phyloP scores from a whole-genome alignment of 345 rosid genomes.

The Melaleuca quinquenervia region DNA sequence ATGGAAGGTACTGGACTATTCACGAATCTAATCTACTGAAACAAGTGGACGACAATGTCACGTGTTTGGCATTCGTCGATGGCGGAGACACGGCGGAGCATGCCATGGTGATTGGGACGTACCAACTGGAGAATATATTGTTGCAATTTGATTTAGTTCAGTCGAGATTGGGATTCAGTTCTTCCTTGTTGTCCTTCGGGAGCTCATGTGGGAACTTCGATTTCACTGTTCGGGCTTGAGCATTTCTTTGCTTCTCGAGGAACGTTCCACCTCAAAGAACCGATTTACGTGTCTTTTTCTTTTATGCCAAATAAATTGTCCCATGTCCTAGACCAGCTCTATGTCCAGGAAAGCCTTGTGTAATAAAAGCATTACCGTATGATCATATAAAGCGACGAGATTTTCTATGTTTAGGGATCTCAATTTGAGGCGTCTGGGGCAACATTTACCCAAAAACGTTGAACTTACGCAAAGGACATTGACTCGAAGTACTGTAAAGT shows the following conservation, averaged over 20 bases:
- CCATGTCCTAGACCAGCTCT: not conserved
- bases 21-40: not conserved
- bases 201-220: not conserved
- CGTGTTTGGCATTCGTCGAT: not conserved
- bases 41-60: not conserved
- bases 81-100: not conserved
- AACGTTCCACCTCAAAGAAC: not conserved
- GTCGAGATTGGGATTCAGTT: conserved; percentile 23
- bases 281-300: not conserved
- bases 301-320: not conserved
- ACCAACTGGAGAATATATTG: conserved; percentile 22
- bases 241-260: not conserved
- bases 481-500: no score
- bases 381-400: not conserved
- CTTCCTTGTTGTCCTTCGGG: not conserved
- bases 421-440: no score
- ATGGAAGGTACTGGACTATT: not conserved
- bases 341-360: not conserved
- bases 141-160: conserved; percentile 17
- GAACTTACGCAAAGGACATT: no score
- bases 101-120: conserved; percentile 19
- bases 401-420: no score
- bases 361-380: not conserved
- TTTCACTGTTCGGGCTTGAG: not conserved
- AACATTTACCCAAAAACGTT: no score